These are phyloP conservation scores for Paraleonurus japonicus DNA, from an alignment of 257 asterid species.

Conservation along the genomic window DNA sequence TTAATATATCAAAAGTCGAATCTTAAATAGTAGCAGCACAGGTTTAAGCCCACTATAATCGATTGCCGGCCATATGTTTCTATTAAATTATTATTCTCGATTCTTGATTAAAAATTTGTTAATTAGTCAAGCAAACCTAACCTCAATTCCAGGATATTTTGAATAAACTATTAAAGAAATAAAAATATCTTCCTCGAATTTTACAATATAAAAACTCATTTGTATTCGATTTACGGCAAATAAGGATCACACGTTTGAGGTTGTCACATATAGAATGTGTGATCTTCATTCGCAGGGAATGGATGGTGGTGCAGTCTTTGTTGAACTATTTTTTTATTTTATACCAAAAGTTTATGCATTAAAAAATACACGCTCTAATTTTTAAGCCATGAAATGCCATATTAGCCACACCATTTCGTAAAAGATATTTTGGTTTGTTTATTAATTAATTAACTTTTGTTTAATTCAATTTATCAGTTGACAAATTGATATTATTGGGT, in stretches of 20 bases:
- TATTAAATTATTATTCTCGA: conserved; percentile 30
- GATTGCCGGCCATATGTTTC: conserved; percentile 39
- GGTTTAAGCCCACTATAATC: conserved; percentile 30
- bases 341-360: neutral
- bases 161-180: neutral
- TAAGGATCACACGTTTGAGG: conserved; percentile 35
- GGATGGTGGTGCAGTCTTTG: conserved; percentile 39
- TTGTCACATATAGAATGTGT: conserved; percentile 14
- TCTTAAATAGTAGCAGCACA: conserved; percentile 17
- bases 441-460: neutral
- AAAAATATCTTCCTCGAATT: conserved; percentile 32
- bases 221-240: neutral
- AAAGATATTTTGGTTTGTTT: neutral
- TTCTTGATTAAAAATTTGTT: neutral
- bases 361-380: neutral
- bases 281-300: neutral
- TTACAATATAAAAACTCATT: neutral
- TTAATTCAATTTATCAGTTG: no score
- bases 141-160: conserved; percentile 37
- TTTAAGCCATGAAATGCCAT: neutral
- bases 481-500: neutral
- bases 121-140: conserved; percentile 18
- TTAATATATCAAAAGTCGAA: conserved; percentile 15
- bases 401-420: conserved; percentile 4
- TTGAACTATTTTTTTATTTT: conserved; percentile 18